A percentile compares a stretch with the other conserved stretches of the same genome.
Evolutionary conservation across 2,329 filamentous ascomycete genomes (phyloP).

Genomic region (Exserohilum rostratum): DNA sequence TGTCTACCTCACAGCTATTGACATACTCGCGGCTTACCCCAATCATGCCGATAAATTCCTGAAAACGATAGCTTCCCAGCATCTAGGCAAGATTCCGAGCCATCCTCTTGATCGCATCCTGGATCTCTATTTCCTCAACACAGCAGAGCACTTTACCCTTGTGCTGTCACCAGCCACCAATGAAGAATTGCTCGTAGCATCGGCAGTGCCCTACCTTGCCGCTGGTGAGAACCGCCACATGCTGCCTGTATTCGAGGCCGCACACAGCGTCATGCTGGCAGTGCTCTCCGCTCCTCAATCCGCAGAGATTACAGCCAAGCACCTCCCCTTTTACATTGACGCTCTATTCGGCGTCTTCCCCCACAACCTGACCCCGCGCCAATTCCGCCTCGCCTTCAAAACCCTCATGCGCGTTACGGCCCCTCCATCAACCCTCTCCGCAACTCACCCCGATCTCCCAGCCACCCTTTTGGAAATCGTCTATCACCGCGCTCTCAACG

Average conservation of each 20-base stretch:
- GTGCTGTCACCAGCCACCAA: constrained; percentile 69
- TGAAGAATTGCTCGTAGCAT: constrained; percentile 74
- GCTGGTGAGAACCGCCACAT: constrained; percentile 62
- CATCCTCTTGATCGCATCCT: constrained; percentile 73
- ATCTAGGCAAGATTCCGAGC: constrained; percentile 62
- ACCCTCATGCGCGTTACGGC: constrained; percentile 82
- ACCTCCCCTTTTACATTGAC: constrained; percentile 84
- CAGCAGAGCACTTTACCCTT: constrained; percentile 81
- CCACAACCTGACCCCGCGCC: constrained; percentile 74
- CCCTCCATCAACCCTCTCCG: constrained; percentile 77
- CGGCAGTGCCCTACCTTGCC: constrained; percentile 75
- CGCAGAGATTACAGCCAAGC: constrained; percentile 68
- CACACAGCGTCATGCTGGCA: constrained; percentile 81
- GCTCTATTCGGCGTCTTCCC: constrained; percentile 82
- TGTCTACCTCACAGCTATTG: constrained; percentile 80
- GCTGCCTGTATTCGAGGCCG: constrained; percentile 81
- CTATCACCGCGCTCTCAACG: constrained; percentile 66
- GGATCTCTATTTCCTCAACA: constrained; percentile 89
- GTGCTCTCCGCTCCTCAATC: constrained; percentile 82
- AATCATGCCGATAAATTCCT: constrained; percentile 71
- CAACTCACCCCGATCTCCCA: constrained; percentile 75
- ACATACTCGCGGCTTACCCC: constrained; percentile 76
- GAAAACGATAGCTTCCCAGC: constrained; percentile 63
- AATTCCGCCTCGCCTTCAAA: constrained; percentile 88
- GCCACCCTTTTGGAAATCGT: constrained; percentile 82